A percentile compares a stretch with the other conserved stretches of the same genome.
phyloP scores from a whole-genome alignment of 78 protist genomes.

The Dictyostelium intermedium region DNA sequence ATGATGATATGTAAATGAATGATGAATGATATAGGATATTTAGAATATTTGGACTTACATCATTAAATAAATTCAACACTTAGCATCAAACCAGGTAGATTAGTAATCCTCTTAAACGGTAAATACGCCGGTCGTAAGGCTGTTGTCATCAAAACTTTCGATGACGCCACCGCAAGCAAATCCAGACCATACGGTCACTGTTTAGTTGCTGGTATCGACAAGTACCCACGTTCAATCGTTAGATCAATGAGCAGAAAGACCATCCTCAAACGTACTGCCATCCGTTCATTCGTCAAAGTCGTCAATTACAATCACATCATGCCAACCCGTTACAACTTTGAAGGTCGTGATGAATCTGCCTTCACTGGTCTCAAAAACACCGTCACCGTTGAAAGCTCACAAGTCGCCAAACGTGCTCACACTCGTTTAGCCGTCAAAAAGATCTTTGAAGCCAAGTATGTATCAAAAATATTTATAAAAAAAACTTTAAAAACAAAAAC shows the following conservation, averaged over 20 bases:
- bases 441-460: constrained; percentile 58
- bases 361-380: constrained; percentile 79
- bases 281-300: constrained; percentile 97
- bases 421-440: constrained; percentile 55
- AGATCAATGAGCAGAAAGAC: constrained; percentile 90
- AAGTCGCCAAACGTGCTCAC: constrained; percentile 62
- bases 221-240: constrained; percentile 91
- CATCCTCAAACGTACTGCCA: constrained; percentile 87
- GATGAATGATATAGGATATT: too few relatives aligned
- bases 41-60: background rate
- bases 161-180: constrained; percentile 89
- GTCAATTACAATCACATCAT: constrained; percentile 98
- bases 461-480: background rate
- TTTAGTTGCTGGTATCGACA: constrained; percentile 97
- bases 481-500: background rate
- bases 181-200: constrained; percentile 94
- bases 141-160: constrained; percentile 95
- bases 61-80: background rate
- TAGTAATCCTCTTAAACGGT: constrained; percentile 96
- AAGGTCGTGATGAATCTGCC: constrained; percentile 67
- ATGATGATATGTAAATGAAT: too few relatives aligned
- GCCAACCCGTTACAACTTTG: constrained; percentile 95
- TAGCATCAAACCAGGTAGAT: constrained; percentile 97
- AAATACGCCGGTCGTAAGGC: constrained; percentile 99
- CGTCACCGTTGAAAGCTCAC: constrained; percentile 76